Conservation (phyloP, 352 stramenopile genomes). For the Phytophthora citricola region DNA sequence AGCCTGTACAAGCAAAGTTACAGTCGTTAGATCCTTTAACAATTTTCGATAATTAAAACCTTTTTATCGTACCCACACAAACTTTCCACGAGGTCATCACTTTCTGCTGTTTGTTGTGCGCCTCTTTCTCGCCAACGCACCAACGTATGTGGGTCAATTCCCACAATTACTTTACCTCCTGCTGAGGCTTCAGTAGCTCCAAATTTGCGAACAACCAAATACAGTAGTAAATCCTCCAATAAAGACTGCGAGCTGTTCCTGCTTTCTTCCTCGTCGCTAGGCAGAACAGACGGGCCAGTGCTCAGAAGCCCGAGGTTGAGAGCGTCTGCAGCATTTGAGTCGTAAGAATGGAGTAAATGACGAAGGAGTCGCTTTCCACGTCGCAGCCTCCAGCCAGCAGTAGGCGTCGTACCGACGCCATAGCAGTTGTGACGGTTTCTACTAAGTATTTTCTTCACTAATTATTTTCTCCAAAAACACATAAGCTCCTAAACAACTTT, state of each 20-base stretch:
- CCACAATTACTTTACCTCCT: constrained; percentile 17
- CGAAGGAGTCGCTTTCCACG: constrained; percentile 23
- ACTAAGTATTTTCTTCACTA: too few species aligned
- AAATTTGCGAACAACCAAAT: constrained; percentile 31
- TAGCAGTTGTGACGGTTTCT: background rate
- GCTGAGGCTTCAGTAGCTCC: background rate
- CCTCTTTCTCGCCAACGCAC: constrained; percentile 13
- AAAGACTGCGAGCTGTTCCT: constrained; percentile 30
- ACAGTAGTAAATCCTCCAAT: constrained; percentile 44
- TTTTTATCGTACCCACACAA: constrained; percentile 19
- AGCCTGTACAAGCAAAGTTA: constrained; percentile 15
- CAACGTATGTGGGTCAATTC: constrained; percentile 2
- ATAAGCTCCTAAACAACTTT: too few species aligned
- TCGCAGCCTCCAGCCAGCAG: constrained; percentile 11
- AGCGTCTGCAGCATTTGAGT: background rate
- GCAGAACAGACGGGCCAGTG: constrained; percentile 17
- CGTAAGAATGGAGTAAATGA: constrained; percentile 8
- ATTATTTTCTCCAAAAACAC: too few species aligned
- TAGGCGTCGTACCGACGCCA: constrained; percentile 25
- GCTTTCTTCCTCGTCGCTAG: background rate
- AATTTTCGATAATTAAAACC: too few species aligned
- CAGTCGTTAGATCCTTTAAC: background rate
- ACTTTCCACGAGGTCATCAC: constrained; percentile 6
- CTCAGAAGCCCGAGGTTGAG: constrained; percentile 17
- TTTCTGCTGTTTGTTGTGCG: constrained; percentile 8